Conservation (phyloP, 2,329 filamentous ascomycete genomes). For the Talaromyces sp. region DNA sequence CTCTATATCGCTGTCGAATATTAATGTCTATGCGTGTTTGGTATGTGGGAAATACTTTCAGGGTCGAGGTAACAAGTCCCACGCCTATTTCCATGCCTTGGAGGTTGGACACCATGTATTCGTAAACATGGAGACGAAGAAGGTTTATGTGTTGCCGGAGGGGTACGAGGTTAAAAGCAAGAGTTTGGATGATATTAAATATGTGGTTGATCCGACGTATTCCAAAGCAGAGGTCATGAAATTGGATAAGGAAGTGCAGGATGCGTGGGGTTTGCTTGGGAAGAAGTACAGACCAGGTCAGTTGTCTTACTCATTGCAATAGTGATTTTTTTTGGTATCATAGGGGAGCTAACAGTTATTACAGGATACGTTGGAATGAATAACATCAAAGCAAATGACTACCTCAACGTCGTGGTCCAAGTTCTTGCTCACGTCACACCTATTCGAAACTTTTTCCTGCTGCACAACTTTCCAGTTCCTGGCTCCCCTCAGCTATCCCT, state of each 20-base stretch:
- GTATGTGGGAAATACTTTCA: constrained; percentile 98
- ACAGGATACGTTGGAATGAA: constrained; percentile 91
- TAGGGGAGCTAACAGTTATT: background rate
- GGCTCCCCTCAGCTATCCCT: constrained; percentile 74
- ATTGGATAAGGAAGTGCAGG: constrained; percentile 61
- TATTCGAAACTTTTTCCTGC: constrained; percentile 83
- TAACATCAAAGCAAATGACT: constrained; percentile 99
- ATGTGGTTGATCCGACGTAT: constrained; percentile 88
- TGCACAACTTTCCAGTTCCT: constrained; percentile 68
- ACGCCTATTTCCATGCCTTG: constrained; percentile 95
- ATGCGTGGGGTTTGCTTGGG: constrained; percentile 72
- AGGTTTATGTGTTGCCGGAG: constrained; percentile 65
- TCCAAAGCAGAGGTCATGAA: constrained; percentile 72
- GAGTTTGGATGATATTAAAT: constrained; percentile 96
- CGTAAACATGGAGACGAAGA: constrained; percentile 77
- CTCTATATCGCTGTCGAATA: constrained; percentile 91
- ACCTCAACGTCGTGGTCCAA: constrained; percentile 92
- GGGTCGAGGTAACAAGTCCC: constrained; percentile 85
- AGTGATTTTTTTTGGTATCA: background rate
- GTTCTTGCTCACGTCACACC: constrained; percentile 85
- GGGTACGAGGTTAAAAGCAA: constrained; percentile 95
- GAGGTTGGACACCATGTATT: constrained; percentile 96
- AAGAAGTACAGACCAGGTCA: constrained; percentile 77
- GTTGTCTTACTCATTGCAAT: constrained; percentile 2
- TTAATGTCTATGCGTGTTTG: constrained; percentile 97